Percentiles rank a stretch among this genome's conserved stretches.
Evolutionary conservation across 352 stramenopile genomes (phyloP).

Genomic region (Peronospora farinosa): DNA sequence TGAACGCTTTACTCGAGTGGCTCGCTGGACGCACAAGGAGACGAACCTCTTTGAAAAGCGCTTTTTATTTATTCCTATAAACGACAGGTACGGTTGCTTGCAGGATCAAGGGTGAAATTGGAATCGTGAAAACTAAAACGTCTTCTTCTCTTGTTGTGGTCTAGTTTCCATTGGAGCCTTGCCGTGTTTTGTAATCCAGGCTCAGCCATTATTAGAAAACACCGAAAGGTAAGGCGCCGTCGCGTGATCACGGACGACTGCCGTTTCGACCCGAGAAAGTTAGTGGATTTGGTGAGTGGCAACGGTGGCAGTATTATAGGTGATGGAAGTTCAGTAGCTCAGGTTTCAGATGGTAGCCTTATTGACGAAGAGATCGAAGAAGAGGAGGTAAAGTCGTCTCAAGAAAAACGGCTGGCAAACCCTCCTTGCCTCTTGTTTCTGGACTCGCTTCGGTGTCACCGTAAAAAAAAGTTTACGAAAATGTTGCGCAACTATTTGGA

Average conservation of each 20-base stretch:
- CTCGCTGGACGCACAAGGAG: constrained; percentile 81
- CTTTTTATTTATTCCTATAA: constrained; percentile 88
- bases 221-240: constrained; percentile 21
- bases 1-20: constrained; percentile 50
- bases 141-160: neutral
- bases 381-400: constrained; percentile 42
- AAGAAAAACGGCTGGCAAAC: constrained; percentile 31
- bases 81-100: constrained; percentile 52
- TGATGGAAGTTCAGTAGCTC: neutral
- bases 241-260: neutral
- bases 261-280: constrained; percentile 10
- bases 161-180: constrained; percentile 87
- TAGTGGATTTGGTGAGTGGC: constrained; percentile 35
- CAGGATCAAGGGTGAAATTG: neutral
- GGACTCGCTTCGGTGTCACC: constrained; percentile 92
- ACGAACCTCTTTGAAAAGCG: constrained; percentile 79
- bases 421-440: constrained; percentile 89
- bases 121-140: constrained; percentile 1
- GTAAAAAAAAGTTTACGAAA: constrained; percentile 80
- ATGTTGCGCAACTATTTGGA: constrained; percentile 87
- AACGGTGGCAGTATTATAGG: constrained; percentile 1
- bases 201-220: constrained; percentile 54
- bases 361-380: constrained; percentile 33
- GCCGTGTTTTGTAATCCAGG: constrained; percentile 82
- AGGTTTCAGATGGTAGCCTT: constrained; percentile 1